phyloP scores from a whole-genome alignment of 2,329 filamentous ascomycete species.

The Cercospora berteroae region DNA sequence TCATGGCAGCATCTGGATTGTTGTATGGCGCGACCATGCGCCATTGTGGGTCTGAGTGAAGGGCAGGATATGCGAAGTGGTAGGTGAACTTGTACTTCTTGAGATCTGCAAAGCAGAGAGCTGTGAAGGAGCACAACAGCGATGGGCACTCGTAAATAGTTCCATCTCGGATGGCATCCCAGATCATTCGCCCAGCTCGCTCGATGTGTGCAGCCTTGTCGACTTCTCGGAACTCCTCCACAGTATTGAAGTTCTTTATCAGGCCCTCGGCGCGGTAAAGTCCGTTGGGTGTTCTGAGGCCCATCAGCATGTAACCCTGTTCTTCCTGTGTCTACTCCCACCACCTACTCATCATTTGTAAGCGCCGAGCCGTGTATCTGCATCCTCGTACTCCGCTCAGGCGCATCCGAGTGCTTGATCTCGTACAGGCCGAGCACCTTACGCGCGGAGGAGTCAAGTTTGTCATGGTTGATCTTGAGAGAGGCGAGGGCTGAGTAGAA shows the following conservation, averaged over 20 bases:
- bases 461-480: conserved; percentile 94
- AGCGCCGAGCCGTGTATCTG: conserved; percentile 86
- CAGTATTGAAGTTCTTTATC: conserved; percentile 93
- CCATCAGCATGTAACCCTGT: neutral
- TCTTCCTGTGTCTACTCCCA: neutral
- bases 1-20: conserved; percentile 42
- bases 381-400: conserved; percentile 79
- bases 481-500: conserved; percentile 93
- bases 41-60: conserved; percentile 88
- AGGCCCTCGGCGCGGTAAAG: conserved; percentile 84
- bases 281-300: conserved; percentile 61
- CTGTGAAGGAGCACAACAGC: conserved; percentile 80
- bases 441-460: conserved; percentile 88
- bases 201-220: conserved; percentile 78
- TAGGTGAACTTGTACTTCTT: conserved; percentile 99
- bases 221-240: conserved; percentile 84
- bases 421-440: conserved; percentile 87
- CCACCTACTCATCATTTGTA: conserved; percentile 73
- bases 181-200: conserved; percentile 81
- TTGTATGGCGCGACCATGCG: conserved; percentile 50
- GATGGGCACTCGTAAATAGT: conserved; percentile 95
- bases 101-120: conserved; percentile 89
- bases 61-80: conserved; percentile 92
- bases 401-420: conserved; percentile 67
- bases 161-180: conserved; percentile 95